These are phyloP conservation scores for Saturnispora dispora DNA, from an alignment of 805 yeast species.

Conservation along the genomic window DNA sequence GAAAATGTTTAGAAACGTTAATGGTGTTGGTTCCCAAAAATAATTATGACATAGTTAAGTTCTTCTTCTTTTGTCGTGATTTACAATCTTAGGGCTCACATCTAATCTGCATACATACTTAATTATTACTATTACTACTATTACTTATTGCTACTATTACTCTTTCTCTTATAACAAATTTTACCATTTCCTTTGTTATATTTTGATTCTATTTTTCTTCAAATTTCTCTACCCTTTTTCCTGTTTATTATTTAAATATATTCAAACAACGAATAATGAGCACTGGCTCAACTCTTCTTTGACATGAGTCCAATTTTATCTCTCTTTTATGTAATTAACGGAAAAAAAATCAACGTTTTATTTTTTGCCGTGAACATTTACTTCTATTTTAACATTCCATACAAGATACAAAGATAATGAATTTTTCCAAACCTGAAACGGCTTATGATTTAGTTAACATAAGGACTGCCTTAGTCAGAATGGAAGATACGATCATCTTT, in stretches of 20 bases:
- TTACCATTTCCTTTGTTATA: not conserved
- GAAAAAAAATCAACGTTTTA: not conserved
- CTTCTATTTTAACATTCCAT: not conserved
- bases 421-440: slow-evolving; percentile 73
- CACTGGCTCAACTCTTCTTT: not conserved
- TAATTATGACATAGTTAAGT: not conserved
- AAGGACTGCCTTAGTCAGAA: slow-evolving; percentile 72
- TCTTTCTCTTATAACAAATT: not conserved
- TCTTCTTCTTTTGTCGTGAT: not conserved
- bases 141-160: slow-evolving; percentile 16
- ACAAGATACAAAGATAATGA: slow-evolving; percentile 40
- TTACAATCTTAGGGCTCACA: not conserved
- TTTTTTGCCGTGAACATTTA: not conserved
- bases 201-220: not conserved
- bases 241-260: not conserved
- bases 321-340: not conserved
- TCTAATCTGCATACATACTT: not conserved
- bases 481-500: slow-evolving; percentile 96
- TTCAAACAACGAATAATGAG: not conserved
- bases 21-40: slow-evolving; percentile 40
- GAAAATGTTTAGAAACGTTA: slow-evolving; percentile 65
- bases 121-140: not conserved
- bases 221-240: not conserved
- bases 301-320: not conserved
- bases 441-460: slow-evolving; percentile 76